phyloP scores from a whole-genome alignment of 352 stramenopile species.

The Pythium insidiosum region DNA sequence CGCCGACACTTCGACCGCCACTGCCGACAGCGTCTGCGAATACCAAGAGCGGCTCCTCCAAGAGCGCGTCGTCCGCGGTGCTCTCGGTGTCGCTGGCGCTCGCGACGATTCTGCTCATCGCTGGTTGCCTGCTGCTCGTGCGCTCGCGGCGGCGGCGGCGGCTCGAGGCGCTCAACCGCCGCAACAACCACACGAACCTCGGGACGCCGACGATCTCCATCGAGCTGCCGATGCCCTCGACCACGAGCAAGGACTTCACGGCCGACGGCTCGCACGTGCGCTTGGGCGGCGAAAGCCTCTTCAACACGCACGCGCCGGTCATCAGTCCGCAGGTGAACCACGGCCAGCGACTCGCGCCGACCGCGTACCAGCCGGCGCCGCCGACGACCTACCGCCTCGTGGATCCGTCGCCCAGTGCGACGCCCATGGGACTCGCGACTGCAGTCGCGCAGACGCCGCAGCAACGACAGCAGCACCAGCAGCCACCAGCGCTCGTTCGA shows the following conservation, averaged over 20 bases:
- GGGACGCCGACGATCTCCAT: conserved; percentile 12
- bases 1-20: neutral
- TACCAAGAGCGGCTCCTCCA: neutral
- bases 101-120: conserved; percentile 1
- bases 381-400: conserved; percentile 14
- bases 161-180: conserved; percentile 1
- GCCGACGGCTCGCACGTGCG: conserved; percentile 6
- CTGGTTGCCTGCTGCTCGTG: conserved; percentile 2
- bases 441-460: no score
- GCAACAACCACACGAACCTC: conserved; percentile 9
- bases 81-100: no score
- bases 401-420: conserved; percentile 9
- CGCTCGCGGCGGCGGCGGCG: neutral
- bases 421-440: no score
- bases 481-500: neutral
- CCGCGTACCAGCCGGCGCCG: conserved; percentile 7
- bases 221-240: conserved; percentile 8
- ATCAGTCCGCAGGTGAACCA: conserved; percentile 1
- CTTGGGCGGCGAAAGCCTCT: conserved; percentile 4
- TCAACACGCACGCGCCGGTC: conserved; percentile 2
- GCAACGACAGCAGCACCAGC: neutral
- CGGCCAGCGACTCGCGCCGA: neutral
- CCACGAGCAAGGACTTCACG: conserved; percentile 5
- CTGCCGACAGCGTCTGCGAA: neutral
- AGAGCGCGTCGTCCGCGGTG: conserved; percentile 1